Base-by-base conservation (phyloP, 331 rosid species). In the Rosa hybrid region DNA sequence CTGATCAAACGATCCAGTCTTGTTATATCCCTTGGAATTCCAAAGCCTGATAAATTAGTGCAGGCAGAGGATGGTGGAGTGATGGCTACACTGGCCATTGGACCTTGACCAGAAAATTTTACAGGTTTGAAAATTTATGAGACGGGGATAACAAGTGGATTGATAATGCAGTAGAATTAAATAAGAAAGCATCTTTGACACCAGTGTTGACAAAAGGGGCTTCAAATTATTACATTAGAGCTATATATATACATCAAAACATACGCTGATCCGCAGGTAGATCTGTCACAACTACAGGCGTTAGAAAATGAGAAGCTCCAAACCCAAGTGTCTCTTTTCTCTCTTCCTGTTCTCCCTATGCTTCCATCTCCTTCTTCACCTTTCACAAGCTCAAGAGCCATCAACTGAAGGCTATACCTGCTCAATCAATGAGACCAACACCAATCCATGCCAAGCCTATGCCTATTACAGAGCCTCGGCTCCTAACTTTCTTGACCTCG, bases 401-500 rank as follows among this genome's bases (percentile, higher is more conserved):
- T 17, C 49, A 84, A 86, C 83, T 85, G 81, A 88, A 11, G 98
- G 98, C 78, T 88, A 78, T 84, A 23, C 71, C 39, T 96, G 99
- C 90, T 14, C 74, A 20, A 50, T 46, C 60, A 85, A 77, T 82
- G 86, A 74, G 54, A 84, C 85, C 68, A 42, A 84, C 75, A 23
- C 5, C 63, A 45, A 75, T n/a, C 91, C 91, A 53, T 93, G 99
- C 68, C 83, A 82, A 45, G 64, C 98, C 72, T 96, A 90, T 68
- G 96, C 86, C 73, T 89, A 81, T 78, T 96, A 93, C 89, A 56
- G 84, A 27, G 94, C 96, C 54, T 7, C 23, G 6, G 10, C 85
- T 9, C 98, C 99, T 1, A 39, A 88, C 70, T 93, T 88, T 72
- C 91, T 90, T 2, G 90, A 93, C 84, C 83, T 96, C 11, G 97